Percentiles rank a stretch among this genome's conserved stretches.
Conservation (phyloP, 495 filamentous ascomycete genomes). For the Neurospora tetrasperma region DNA sequence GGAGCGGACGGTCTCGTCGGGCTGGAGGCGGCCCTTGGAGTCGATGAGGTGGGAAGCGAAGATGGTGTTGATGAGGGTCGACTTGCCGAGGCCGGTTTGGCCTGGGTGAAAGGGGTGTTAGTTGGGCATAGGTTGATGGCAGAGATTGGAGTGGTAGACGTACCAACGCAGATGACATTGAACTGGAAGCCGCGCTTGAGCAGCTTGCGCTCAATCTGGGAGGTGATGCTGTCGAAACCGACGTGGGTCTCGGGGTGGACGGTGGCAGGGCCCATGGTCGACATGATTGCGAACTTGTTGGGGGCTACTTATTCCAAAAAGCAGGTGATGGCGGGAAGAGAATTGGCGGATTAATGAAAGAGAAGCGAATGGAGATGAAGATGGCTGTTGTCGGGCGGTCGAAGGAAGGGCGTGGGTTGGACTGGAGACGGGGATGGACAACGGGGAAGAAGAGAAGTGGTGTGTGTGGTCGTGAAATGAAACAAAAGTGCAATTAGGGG, state of each 20-base stretch:
- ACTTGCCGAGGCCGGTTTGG: conserved; percentile 97
- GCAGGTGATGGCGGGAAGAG: conserved; percentile 10
- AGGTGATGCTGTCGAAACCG: conserved; percentile 98
- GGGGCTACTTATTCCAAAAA: conserved; percentile 31
- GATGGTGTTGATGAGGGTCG: conserved; percentile 99
- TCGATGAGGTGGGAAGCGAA: conserved; percentile 99
- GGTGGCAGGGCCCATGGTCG: conserved; percentile 33
- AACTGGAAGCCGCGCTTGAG: conserved; percentile 99
- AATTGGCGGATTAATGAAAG: neutral
- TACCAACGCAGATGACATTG: conserved; percentile 99
- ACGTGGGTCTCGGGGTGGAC: conserved; percentile 94
- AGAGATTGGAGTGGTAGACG: conserved; percentile 25
- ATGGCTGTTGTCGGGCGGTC: conserved; percentile 7
- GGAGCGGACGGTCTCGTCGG: conserved; percentile 83
- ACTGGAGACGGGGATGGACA: conserved; percentile 10
- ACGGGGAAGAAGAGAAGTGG: conserved; percentile 1
- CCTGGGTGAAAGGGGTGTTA: conserved; percentile 38
- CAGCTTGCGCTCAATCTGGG: conserved; percentile 97
- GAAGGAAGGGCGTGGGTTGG: conserved; percentile 6
- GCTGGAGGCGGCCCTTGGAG: conserved; percentile 86
- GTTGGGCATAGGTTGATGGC: too few relatives aligned
- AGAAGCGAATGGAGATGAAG: conserved; percentile 8
- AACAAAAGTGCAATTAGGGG: conserved; percentile 1
- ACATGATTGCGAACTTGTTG: conserved; percentile 30
- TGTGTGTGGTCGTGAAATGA: neutral